phyloP scores from a whole-genome alignment of 1,284 basidiomycete species.

The Ceratobasidium sp. region DNA sequence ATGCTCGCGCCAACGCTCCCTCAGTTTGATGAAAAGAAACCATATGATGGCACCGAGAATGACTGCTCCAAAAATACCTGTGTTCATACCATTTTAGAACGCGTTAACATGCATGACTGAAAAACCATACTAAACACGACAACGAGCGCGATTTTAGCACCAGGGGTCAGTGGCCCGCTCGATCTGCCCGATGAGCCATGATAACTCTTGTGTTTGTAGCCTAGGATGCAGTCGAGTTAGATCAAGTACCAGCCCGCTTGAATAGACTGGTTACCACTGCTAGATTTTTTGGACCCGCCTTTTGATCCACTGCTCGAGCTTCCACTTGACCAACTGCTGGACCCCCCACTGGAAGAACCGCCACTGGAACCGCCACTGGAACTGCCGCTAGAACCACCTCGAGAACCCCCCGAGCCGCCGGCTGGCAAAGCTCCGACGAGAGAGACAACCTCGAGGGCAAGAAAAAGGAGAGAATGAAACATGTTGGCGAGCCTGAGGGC shows the following conservation, averaged over 20 bases:
- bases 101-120: no score
- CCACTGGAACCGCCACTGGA: constrained; percentile 5
- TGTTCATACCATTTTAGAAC: not conserved
- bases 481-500: not conserved
- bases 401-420: constrained; percentile 17
- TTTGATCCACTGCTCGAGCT: no score
- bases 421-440: constrained; percentile 12
- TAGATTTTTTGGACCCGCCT: not conserved
- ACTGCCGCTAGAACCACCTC: constrained; percentile 12
- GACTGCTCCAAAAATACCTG: constrained; percentile 17
- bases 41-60: constrained; percentile 2
- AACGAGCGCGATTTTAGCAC: constrained; percentile 9
- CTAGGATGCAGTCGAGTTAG: not conserved
- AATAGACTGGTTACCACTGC: not conserved
- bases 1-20: not conserved
- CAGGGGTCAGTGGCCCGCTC: constrained; percentile 2
- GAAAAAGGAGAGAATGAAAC: not conserved
- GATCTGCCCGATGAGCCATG: not conserved
- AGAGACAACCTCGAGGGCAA: not conserved
- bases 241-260: not conserved
- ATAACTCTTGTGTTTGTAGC: constrained; percentile 9
- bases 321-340: no score
- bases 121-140: constrained; percentile 18
- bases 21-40: not conserved
- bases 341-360: no score